phyloP scores from a whole-genome alignment of 768 basidiomycete species.

The Suillus brevipes region DNA sequence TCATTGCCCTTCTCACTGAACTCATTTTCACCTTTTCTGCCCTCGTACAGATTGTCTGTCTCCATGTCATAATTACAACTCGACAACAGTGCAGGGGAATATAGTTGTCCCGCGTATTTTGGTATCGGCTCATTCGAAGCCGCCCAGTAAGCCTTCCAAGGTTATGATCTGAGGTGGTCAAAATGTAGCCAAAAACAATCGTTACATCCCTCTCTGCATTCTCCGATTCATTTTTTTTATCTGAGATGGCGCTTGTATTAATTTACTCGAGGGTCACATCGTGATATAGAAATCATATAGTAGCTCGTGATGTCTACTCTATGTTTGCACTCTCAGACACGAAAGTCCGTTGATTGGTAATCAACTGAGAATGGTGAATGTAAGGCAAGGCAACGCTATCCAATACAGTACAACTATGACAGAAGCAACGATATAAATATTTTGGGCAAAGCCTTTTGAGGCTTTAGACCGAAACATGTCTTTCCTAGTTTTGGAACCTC shows the following conservation, averaged over 20 bases:
- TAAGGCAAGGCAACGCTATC: no score
- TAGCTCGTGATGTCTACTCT: neutral
- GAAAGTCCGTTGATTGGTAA: no score
- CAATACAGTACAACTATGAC: no score
- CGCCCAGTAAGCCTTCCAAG: constrained; percentile 38
- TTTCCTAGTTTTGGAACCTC: no score
- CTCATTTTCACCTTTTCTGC: neutral
- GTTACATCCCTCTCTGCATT: constrained; percentile 18
- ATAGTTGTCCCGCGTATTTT: no score
- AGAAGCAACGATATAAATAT: no score
- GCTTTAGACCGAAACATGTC: no score
- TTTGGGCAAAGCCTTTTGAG: no score
- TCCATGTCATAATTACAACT: neutral
- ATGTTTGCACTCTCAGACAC: no score
- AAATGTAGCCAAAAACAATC: constrained; percentile 57
- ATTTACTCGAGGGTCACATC: constrained; percentile 23
- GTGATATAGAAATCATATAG: constrained; percentile 5
- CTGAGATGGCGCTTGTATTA: constrained; percentile 20
- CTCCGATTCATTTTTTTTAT: constrained; percentile 23
- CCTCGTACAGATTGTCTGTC: neutral
- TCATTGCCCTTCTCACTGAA: neutral
- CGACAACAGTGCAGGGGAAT: neutral
- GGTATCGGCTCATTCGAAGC: constrained; percentile 59
- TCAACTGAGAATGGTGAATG: no score
- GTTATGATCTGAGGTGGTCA: constrained; percentile 56